Conservation (phyloP, 768 basidiomycete species). For the Tephrocybe sp. region DNA sequence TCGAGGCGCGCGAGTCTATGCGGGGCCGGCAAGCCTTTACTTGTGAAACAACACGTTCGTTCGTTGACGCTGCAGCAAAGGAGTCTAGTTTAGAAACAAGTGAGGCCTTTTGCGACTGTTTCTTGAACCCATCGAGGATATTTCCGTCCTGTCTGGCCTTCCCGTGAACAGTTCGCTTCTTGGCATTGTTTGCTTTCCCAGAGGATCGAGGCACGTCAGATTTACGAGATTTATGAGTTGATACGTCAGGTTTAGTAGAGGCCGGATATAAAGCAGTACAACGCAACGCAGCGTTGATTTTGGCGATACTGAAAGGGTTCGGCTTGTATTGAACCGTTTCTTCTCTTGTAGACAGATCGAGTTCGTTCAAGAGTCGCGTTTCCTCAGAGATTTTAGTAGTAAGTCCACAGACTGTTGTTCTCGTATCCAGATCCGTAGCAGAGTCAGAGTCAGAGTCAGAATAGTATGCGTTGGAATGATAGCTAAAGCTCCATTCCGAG, state of each 20-base stretch:
- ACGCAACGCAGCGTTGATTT: constrained; percentile 68
- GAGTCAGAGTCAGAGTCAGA: constrained; percentile 22
- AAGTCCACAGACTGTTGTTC: constrained; percentile 12
- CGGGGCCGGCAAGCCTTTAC: background rate
- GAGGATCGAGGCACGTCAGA: background rate
- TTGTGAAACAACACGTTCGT: background rate
- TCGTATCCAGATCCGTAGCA: constrained; percentile 13
- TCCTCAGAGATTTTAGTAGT: constrained; percentile 20
- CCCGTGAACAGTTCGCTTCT: background rate
- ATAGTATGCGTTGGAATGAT: constrained; percentile 21
- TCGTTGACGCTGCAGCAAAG: background rate
- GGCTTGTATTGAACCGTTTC: constrained; percentile 66
- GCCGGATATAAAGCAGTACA: background rate
- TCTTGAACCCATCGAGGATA: constrained; percentile 47
- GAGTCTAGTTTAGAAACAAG: background rate
- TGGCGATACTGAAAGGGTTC: constrained; percentile 81
- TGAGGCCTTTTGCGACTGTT: constrained; percentile 27
- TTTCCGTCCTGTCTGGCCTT: constrained; percentile 10
- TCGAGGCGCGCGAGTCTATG: background rate
- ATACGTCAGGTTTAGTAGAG: too few relatives aligned
- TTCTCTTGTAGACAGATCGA: constrained; percentile 59
- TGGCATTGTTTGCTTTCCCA: background rate
- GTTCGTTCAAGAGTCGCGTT: constrained; percentile 35
- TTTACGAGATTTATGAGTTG: too few relatives aligned
- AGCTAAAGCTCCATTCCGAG: constrained; percentile 37